phyloP scores from a whole-genome alignment of 805 yeast species.

The Lipomyces yamanashiensis region DNA sequence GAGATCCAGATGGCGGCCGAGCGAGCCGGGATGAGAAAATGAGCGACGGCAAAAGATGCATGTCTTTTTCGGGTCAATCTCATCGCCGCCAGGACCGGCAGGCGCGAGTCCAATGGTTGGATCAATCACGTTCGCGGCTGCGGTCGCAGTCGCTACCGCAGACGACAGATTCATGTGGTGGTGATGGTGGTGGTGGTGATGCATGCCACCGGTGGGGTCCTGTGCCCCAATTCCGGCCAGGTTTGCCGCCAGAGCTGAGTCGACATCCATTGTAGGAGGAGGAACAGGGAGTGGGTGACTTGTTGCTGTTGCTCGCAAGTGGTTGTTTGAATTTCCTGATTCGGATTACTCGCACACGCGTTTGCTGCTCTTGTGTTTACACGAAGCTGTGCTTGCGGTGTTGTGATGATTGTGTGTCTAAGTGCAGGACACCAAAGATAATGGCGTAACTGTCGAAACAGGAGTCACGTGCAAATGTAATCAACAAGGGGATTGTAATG shows the following conservation, averaged over 20 bases:
- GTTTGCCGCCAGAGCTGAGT: slow-evolving; percentile 33
- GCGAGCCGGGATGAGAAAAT: slow-evolving; percentile 62
- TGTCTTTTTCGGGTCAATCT: slow-evolving; percentile 43
- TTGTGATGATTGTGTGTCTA: slow-evolving; percentile 9
- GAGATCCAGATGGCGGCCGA: slow-evolving; percentile 63
- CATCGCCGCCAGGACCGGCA: slow-evolving; percentile 13
- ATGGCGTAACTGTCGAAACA: slow-evolving; percentile 13
- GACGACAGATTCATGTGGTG: slow-evolving; percentile 30
- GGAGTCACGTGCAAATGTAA: neutral
- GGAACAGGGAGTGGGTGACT: neutral
- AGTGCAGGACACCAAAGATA: neutral
- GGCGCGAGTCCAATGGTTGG: slow-evolving; percentile 27
- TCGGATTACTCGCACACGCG: neutral
- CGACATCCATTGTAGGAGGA: slow-evolving; percentile 27
- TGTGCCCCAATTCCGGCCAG: slow-evolving; percentile 31
- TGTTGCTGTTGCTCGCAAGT: neutral
- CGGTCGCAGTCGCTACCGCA: slow-evolving; percentile 24
- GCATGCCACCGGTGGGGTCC: slow-evolving; percentile 27
- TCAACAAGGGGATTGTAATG: neutral
- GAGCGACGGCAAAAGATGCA: slow-evolving; percentile 60
- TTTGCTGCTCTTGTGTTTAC: neutral
- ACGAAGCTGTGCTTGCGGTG: neutral
- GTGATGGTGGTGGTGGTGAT: slow-evolving; percentile 33
- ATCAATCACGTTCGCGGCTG: slow-evolving; percentile 37
- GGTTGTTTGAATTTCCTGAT: neutral